These are phyloP conservation scores for Neospermospora avenae DNA, from an alignment of 2,329 filamentous ascomycete genomes.

Conservation along the genomic window DNA sequence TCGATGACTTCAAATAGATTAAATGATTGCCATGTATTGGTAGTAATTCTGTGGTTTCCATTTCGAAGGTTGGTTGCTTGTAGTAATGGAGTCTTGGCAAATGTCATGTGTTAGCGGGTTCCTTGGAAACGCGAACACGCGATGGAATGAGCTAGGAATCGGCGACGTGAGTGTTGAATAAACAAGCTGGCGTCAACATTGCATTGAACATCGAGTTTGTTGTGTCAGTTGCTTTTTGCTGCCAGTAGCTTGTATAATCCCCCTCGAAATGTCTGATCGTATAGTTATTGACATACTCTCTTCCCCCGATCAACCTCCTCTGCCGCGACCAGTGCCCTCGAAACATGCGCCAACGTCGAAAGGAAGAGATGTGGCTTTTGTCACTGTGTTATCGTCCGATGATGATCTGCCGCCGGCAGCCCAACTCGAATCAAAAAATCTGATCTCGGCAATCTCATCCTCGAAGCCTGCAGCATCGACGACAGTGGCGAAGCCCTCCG, in stretches of 20 bases:
- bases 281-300: constrained; percentile 7
- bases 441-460: neutral
- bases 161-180: neutral
- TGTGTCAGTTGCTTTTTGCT: neutral
- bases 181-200: neutral
- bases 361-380: neutral
- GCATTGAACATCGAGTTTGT: neutral
- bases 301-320: neutral
- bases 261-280: neutral
- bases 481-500: neutral
- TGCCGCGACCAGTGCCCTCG: neutral
- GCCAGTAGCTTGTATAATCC: neutral
- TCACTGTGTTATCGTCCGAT: constrained; percentile 2
- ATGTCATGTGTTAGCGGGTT: constrained; percentile 1
- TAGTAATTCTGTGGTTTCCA: neutral
- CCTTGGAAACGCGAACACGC: neutral
- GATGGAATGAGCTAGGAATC: neutral
- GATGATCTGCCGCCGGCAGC: neutral
- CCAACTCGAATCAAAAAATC: neutral
- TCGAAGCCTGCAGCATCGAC: neutral
- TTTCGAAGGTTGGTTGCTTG: no score
- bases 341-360: neutral
- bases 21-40: neutral
- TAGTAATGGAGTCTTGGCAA: neutral
- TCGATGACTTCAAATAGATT: neutral